These are phyloP conservation scores for Ceratocystis variospora DNA, from an alignment of 2,329 filamentous ascomycete species.

Conservation along the genomic window DNA sequence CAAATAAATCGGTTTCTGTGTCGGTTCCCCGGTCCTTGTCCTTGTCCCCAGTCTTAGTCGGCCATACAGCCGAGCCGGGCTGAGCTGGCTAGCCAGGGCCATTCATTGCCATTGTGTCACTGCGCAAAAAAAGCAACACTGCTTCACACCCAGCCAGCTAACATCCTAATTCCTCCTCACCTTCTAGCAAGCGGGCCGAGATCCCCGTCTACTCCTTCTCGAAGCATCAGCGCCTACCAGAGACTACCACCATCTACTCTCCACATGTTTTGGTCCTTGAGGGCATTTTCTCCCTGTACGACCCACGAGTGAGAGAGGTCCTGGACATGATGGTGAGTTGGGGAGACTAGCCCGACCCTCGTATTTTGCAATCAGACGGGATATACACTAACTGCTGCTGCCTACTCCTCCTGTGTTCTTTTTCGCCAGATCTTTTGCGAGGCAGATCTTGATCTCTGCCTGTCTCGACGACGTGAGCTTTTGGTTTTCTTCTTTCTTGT, in stretches of 20 bases:
- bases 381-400: background rate
- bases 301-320: constrained; percentile 69
- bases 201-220: constrained; percentile 93
- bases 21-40: too few relatives aligned
- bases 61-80: too few relatives aligned
- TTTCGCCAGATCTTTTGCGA: constrained; percentile 70
- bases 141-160: background rate
- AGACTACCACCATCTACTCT: constrained; percentile 84
- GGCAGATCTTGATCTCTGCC: constrained; percentile 84
- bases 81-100: too few relatives aligned
- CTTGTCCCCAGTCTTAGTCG: too few relatives aligned
- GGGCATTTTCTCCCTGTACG: constrained; percentile 89
- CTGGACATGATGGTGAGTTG: constrained; percentile 68
- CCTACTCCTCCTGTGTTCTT: background rate
- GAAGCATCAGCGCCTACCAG: constrained; percentile 65
- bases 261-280: constrained; percentile 91
- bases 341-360: too few relatives aligned
- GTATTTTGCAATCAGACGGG: background rate
- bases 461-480: constrained; percentile 69
- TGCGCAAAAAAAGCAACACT: background rate
- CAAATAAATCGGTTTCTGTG: too few relatives aligned
- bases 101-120: too few relatives aligned
- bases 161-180: background rate
- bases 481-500: background rate
- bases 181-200: constrained; percentile 62